These are phyloP conservation scores for Cystoderma amianthinum DNA, from an alignment of 768 basidiomycete species.

Conservation along the genomic window DNA sequence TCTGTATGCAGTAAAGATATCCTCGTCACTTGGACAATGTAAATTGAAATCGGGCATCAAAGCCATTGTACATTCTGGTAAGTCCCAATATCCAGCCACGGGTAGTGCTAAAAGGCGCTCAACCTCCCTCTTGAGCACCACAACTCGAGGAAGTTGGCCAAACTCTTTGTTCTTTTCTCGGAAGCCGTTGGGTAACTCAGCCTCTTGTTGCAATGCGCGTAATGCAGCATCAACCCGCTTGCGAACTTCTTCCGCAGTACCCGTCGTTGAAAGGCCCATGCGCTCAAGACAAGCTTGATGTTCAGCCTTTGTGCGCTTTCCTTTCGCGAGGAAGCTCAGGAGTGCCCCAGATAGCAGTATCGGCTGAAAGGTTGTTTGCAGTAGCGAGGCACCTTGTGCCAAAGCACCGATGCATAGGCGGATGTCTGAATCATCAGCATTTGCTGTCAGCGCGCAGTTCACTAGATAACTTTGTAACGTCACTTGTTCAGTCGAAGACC, in stretches of 20 bases:
- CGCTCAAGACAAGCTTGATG: conserved; percentile 31
- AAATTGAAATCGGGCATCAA: conserved; percentile 13
- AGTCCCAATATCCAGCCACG: conserved; percentile 41
- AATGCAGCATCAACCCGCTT: conserved; percentile 28
- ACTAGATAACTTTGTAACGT: conserved; percentile 35
- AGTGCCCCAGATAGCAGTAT: conserved; percentile 36
- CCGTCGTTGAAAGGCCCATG: conserved; percentile 28
- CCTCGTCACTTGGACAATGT: conserved; percentile 30
- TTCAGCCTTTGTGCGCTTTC: conserved; percentile 24
- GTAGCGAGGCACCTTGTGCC: conserved; percentile 37
- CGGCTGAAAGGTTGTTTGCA: conserved; percentile 44
- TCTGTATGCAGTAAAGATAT: conserved; percentile 40
- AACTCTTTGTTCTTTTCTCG: conserved; percentile 25
- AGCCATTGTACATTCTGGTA: conserved; percentile 28
- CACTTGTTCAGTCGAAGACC: conserved; percentile 30
- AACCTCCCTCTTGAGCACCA: conserved; percentile 36
- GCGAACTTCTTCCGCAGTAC: conserved; percentile 28
- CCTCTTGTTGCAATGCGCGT: conserved; percentile 22
- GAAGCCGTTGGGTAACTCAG: conserved; percentile 8
- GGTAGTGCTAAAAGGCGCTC: conserved; percentile 39
- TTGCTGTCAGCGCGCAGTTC: conserved; percentile 29
- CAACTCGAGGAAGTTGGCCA: conserved; percentile 37
- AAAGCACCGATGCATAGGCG: conserved; percentile 44
- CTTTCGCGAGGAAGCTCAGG: conserved; percentile 31
- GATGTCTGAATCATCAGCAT: conserved; percentile 21